Evolutionary conservation across 2,329 filamentous ascomycete species (phyloP).

Genomic region (Penicillium thymicola): DNA sequence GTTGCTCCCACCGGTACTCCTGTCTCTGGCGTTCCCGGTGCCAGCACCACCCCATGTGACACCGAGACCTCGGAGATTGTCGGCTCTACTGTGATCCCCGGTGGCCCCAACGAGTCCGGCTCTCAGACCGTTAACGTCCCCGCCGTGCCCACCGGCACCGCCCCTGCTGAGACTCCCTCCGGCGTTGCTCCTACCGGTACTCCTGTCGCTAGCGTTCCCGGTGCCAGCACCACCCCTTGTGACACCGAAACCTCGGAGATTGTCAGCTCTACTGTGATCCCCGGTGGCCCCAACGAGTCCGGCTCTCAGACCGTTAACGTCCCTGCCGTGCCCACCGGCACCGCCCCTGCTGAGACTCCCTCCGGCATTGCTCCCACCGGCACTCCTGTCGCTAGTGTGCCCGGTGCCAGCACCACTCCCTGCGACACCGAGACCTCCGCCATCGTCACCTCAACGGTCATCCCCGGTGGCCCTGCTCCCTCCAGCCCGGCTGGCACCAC

Average conservation of each 20-base stretch:
- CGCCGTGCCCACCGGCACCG: constrained; percentile 8
- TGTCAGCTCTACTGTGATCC: constrained; percentile 3
- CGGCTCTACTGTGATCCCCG: constrained; percentile 5
- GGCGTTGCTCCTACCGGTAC: constrained; percentile 4
- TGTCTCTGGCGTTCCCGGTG: not conserved
- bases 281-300: not conserved
- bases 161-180: constrained; percentile 10
- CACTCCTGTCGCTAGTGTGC: constrained; percentile 1
- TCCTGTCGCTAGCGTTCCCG: not conserved
- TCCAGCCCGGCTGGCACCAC: no score
- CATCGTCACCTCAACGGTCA: constrained; percentile 10
- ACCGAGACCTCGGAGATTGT: constrained; percentile 6
- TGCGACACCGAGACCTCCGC: constrained; percentile 18
- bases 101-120: not conserved
- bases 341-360: constrained; percentile 7
- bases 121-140: constrained; percentile 3
- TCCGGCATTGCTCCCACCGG: constrained; percentile 5
- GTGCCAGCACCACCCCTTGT: constrained; percentile 8
- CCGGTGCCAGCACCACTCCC: constrained; percentile 16
- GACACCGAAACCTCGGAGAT: constrained; percentile 5
- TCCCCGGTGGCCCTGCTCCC: constrained; percentile 7
- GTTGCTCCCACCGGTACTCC: not conserved
- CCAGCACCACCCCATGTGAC: constrained; percentile 7
- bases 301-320: constrained; percentile 1
- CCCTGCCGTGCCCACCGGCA: constrained; percentile 8